Evolutionary conservation across 495 filamentous ascomycete species (phyloP).

Genomic region (Talaromyces wortmannii): DNA sequence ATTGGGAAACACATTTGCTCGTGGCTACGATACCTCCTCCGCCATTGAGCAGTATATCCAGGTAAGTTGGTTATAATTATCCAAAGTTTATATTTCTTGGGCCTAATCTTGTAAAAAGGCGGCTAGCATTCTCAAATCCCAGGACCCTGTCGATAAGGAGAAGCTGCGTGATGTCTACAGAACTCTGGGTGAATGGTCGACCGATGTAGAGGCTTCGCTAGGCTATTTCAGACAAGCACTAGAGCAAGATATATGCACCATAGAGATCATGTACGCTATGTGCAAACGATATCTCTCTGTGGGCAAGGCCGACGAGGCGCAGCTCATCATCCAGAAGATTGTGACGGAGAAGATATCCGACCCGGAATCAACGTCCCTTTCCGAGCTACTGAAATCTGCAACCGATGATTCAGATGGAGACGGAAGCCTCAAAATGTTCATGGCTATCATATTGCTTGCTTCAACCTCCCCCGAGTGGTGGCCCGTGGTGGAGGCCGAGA

Average conservation of each 20-base stretch:
- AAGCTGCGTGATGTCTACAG: not conserved
- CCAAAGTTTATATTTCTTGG: not conserved
- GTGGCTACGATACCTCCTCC: not conserved
- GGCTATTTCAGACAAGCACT: constrained; percentile 1
- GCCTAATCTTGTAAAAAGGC: not conserved
- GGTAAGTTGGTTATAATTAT: not conserved
- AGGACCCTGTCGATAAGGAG: constrained; percentile 7
- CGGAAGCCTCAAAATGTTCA: not conserved
- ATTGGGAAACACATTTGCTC: not conserved
- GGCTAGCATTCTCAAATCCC: not conserved
- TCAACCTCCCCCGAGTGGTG: constrained; percentile 5
- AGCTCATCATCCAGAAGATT: constrained; percentile 1
- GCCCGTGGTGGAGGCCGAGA: not conserved
- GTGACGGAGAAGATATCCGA: constrained; percentile 1
- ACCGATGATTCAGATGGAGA: not conserved
- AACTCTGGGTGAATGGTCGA: not conserved
- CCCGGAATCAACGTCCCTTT: not conserved
- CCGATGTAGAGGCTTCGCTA: not conserved
- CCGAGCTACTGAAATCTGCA: not conserved
- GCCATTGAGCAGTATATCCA: constrained; percentile 8
- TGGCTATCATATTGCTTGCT: not conserved
- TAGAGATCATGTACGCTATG: constrained; percentile 1
- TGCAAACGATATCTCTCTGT: not conserved
- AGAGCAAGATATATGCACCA: not conserved
- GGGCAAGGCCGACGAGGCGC: not conserved